Conservation (phyloP, 164 flowering plant species). For the Chimonanthus praecox region DNA sequence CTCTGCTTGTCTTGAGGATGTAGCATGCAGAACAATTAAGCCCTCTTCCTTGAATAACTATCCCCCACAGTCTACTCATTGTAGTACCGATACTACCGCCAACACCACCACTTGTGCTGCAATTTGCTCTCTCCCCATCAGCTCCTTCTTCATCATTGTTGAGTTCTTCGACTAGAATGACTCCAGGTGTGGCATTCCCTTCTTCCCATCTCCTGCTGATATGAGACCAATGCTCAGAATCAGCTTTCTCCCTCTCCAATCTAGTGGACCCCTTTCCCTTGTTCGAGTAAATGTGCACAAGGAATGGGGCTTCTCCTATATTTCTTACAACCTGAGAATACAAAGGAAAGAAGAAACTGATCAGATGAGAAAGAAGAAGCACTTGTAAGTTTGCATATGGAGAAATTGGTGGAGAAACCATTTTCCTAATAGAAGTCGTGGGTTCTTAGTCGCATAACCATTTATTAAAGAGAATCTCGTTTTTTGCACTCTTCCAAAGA, state of each 20-base stretch:
- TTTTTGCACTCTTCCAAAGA: background rate
- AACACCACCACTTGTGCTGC: background rate
- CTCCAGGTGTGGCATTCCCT: conserved; percentile 21
- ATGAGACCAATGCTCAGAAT: conserved; percentile 17
- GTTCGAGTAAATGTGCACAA: conserved; percentile 25
- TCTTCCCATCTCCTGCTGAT: conserved; percentile 24
- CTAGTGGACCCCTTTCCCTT: background rate
- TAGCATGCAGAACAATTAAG: conserved; percentile 22
- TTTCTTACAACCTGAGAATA: conserved; percentile 29
- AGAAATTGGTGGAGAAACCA: background rate
- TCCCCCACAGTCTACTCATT: conserved; percentile 22
- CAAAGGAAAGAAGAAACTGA: background rate
- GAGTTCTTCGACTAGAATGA: conserved; percentile 31
- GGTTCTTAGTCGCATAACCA: background rate
- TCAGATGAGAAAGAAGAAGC: background rate
- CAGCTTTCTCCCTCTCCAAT: conserved; percentile 22
- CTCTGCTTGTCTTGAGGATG: conserved; percentile 32
- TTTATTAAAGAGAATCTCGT: background rate
- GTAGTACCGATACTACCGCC: background rate
- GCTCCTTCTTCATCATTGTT: conserved; percentile 2
- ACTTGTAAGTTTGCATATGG: background rate
- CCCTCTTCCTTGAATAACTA: conserved; percentile 36
- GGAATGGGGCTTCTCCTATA: conserved; percentile 30
- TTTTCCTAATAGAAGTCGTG: too few relatives aligned
- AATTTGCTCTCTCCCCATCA: background rate